phyloP scores from a whole-genome alignment of 768 basidiomycete genomes.

The Leccinum subgranulosum region DNA sequence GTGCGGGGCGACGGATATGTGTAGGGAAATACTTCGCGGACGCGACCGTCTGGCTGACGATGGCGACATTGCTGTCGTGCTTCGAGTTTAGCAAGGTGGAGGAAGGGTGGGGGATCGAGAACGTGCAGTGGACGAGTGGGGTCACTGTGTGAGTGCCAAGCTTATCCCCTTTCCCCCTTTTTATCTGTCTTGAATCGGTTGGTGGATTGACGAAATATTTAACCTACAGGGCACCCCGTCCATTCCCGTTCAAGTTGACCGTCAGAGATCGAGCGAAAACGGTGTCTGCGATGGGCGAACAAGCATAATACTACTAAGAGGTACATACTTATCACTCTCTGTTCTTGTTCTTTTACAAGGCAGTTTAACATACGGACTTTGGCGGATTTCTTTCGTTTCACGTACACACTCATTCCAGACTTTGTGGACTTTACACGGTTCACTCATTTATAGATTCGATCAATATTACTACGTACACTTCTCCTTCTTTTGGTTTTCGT shows the following conservation, averaged over 20 bases:
- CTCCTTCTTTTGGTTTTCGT: neutral
- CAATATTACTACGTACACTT: neutral
- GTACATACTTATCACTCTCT: neutral
- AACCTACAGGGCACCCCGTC: neutral
- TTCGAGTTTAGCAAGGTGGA: slow-evolving; percentile 6
- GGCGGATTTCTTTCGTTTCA: neutral
- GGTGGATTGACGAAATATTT: neutral
- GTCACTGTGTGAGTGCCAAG: neutral
- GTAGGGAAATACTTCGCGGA: slow-evolving; percentile 1
- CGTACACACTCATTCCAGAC: neutral
- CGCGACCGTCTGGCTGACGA: slow-evolving; percentile 1
- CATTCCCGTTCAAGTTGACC: slow-evolving; percentile 5
- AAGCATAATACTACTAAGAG: neutral
- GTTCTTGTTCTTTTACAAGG: neutral
- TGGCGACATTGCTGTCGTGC: slow-evolving; percentile 4
- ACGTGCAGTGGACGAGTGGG: slow-evolving; percentile 3
- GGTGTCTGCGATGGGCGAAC: neutral
- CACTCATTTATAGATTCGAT: neutral
- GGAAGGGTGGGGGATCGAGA: neutral
- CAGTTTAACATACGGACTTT: neutral
- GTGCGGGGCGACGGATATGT: slow-evolving; percentile 2
- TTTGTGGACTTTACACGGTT: neutral
- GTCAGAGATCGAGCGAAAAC: neutral
- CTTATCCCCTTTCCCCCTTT: neutral
- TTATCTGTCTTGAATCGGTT: neutral